Conservation (phyloP, 768 basidiomycete genomes). For the Punctularia strigosozonata region DNA sequence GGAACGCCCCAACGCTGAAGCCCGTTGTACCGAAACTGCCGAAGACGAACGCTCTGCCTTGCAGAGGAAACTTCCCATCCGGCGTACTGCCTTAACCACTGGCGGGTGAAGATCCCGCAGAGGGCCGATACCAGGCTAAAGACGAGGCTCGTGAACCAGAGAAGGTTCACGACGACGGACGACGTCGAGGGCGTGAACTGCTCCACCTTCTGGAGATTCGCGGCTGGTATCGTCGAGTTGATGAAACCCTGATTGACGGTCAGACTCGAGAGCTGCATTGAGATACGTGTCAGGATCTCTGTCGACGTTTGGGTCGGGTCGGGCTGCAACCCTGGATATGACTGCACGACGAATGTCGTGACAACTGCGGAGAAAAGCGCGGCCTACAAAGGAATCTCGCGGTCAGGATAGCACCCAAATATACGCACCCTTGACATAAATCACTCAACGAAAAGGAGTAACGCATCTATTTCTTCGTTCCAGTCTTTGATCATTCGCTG, state of each 20-base stretch:
- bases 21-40: not conserved
- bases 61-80: not conserved
- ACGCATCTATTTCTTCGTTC: too few species aligned
- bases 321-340: not conserved
- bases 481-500: too few species aligned
- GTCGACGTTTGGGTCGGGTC: not conserved
- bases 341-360: not conserved
- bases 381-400: not conserved
- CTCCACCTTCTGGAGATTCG: too few species aligned
- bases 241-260: not conserved
- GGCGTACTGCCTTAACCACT: not conserved
- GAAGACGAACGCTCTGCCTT: not conserved
- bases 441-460: too few species aligned
- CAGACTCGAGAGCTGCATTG: not conserved
- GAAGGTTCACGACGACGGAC: not conserved
- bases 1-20: not conserved
- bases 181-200: not conserved
- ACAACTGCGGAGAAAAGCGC: not conserved
- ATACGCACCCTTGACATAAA: too few species aligned
- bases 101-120: not conserved
- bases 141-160: not conserved
- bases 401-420: too few species aligned
- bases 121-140: not conserved
- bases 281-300: not conserved
- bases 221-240: not conserved